Evolutionary conservation across 2,329 filamentous ascomycete genomes (phyloP).

Genomic region (Cercospora berteroae): DNA sequence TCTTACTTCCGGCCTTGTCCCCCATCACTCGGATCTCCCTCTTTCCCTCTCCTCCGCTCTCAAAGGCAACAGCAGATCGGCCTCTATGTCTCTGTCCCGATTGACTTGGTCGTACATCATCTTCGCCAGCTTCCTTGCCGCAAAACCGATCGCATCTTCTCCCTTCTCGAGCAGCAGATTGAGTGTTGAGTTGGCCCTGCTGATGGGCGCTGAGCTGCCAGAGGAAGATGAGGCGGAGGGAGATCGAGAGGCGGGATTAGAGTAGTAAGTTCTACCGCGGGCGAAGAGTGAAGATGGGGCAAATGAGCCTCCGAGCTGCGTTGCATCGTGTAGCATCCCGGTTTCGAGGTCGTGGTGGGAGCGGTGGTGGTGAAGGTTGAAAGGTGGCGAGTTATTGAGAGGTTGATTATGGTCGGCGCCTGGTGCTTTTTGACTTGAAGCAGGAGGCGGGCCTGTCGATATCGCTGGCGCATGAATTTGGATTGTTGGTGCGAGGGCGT

Average conservation of each 20-base stretch:
- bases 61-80: constrained; percentile 32
- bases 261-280: background rate
- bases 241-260: background rate
- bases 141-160: constrained; percentile 25
- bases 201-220: background rate
- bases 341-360: constrained; percentile 2
- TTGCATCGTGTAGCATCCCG: background rate
- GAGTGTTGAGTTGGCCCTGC: background rate
- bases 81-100: constrained; percentile 21
- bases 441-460: background rate
- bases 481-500: background rate
- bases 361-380: background rate
- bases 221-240: background rate
- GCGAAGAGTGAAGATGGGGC: background rate
- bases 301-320: background rate
- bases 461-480: background rate
- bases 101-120: constrained; percentile 26
- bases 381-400: background rate
- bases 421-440: background rate
- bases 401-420: background rate
- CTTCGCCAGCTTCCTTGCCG: constrained; percentile 23
- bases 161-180: constrained; percentile 20
- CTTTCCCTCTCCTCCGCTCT: constrained; percentile 14
- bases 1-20: background rate
- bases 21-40: background rate